Conservation (phyloP, 2,329 filamentous ascomycete species). For the Aspergillus sp. region DNA sequence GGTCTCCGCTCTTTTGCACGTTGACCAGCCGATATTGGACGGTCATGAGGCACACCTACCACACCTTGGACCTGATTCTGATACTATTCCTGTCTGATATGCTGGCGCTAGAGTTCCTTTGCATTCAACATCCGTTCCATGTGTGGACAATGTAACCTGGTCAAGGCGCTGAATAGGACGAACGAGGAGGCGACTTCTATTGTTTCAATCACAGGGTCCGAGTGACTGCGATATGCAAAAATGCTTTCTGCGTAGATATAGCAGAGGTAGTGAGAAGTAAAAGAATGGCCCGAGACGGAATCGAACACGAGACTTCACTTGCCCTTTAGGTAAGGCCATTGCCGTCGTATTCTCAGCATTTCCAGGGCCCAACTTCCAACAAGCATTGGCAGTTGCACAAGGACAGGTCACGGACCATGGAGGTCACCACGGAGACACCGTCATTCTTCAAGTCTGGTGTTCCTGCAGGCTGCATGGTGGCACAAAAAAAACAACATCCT, state of each 20-base stretch:
- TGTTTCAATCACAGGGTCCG: too few species aligned
- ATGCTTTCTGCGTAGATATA: not conserved
- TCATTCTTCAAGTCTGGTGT: not conserved
- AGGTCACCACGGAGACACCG: not conserved
- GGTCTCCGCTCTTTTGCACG: not conserved
- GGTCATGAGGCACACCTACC: not conserved
- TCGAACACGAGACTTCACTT: not conserved
- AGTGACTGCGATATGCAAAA: too few species aligned
- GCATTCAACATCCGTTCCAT: not conserved
- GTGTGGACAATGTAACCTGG: not conserved
- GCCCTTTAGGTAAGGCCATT: too few species aligned
- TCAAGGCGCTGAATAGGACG: too few species aligned
- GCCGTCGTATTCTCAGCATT: too few species aligned
- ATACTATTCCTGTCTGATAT: not conserved
- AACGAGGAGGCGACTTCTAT: too few species aligned
- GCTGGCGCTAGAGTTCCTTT: not conserved
- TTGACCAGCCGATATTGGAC: not conserved
- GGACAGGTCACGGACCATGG: not conserved
- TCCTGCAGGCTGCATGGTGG: not conserved
- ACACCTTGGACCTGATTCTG: not conserved
- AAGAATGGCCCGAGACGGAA: conserved; percentile 21
- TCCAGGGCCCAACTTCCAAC: not conserved
- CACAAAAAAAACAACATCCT: not conserved
- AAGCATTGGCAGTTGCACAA: not conserved
- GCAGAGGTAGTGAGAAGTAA: not conserved